These are phyloP conservation scores for Chaetoscypha palmicola DNA, from an alignment of 2,329 filamentous ascomycete species.

Conservation along the genomic window DNA sequence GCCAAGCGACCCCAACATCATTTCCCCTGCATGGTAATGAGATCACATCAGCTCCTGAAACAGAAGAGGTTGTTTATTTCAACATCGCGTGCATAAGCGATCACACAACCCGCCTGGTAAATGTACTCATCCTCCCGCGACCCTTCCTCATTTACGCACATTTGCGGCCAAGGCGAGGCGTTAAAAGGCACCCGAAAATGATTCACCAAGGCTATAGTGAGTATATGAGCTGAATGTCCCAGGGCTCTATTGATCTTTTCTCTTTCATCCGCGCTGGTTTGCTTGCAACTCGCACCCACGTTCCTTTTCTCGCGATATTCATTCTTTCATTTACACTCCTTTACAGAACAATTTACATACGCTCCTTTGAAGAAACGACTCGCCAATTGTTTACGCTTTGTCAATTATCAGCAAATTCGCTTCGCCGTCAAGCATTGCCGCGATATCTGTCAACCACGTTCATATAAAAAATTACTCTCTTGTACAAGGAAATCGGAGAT, in stretches of 20 bases:
- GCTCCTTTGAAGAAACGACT: background rate
- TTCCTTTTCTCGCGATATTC: background rate
- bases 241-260: background rate
- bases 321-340: background rate
- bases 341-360: background rate
- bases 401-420: too few species aligned
- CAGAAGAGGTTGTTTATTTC: background rate
- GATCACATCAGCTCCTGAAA: conserved; percentile 5
- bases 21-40: conserved; percentile 1
- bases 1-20: background rate
- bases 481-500: too few species aligned
- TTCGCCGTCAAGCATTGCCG: too few species aligned
- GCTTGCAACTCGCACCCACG: conserved; percentile 4
- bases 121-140: too few species aligned
- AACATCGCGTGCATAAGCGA: background rate
- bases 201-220: background rate
- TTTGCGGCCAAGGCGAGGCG: background rate
- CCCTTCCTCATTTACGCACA: background rate
- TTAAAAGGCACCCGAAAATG: background rate
- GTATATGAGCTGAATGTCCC: conserved; percentile 1
- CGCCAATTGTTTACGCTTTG: too few species aligned
- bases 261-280: conserved; percentile 3
- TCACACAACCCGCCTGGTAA: background rate
- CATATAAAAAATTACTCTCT: too few species aligned
- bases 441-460: too few species aligned